Evolutionary conservation across 1,284 basidiomycete genomes (phyloP), one percentile per base, ranked within the genome.

Genomic region (Rhizopogon parksii): DNA sequence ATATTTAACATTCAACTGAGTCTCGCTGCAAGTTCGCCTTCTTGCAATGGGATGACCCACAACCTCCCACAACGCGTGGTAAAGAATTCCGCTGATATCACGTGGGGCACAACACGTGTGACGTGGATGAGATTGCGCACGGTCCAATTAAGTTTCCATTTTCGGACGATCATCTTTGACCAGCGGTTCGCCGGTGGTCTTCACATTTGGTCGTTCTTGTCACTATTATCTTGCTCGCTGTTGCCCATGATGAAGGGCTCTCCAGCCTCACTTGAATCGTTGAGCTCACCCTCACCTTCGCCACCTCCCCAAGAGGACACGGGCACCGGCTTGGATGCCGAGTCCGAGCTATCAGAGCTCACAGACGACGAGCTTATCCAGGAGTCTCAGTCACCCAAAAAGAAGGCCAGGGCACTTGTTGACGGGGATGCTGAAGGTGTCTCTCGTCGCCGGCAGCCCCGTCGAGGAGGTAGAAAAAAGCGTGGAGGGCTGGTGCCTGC

Each of bases 261-360:
- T 34, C 42, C 42, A 19, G 42, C 42, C 40, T 83, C 83, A 6
- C 75, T 80, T 51, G 84, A 79, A 55, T 78, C 83, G 6, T 76
- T 86, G 56, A 85, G 59, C 65, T 73, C 82, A 45, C 68, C 76
- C n/a, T 66, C 67, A n/a, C 64, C 64, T 0, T 62, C 65, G 66
- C 79, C 66, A 17, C 62, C 66, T 2, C 62, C 60, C 9, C 53
- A 49, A 56, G 64, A 64, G 35, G 64, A 70, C 39, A 59, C 68
- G 34, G 68, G 68, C 47, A 68, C 68, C 42, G 65, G 68, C 47
- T 74, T 83, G 59, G 79, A 80, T 68, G 78, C 76, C 58, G 82
- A 77, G 63, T 88, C 85, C 12, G 86, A 88, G 68, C 79, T 88
- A 55, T 88, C 85, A 47, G 85, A 88, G 65, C 79, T 88, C 63